phyloP scores from a whole-genome alignment of 257 asterid genomes.

The Rehmannia glutinosa region DNA sequence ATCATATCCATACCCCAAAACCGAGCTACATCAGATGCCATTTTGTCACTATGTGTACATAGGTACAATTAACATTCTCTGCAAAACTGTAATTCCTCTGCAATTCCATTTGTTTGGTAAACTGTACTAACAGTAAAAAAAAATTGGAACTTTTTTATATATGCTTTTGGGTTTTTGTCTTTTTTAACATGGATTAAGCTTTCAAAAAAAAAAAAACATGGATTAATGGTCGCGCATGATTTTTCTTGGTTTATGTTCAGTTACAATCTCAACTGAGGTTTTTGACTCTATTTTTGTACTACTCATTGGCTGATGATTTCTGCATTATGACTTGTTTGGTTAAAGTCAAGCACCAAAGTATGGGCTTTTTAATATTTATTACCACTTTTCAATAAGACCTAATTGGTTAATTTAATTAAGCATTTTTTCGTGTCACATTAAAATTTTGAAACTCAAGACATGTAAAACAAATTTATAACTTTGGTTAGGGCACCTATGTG shows the following conservation, averaged over 20 bases:
- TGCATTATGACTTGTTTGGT: slow-evolving; percentile 33
- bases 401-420: too few relatives aligned
- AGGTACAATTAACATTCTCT: slow-evolving; percentile 35
- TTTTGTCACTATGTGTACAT: too few relatives aligned
- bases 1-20: too few relatives aligned
- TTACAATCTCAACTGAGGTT: slow-evolving; percentile 10
- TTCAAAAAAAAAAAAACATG: too few relatives aligned
- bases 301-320: slow-evolving; percentile 45
- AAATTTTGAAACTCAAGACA: not conserved
- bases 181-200: slow-evolving; percentile 35
- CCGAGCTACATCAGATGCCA: too few relatives aligned
- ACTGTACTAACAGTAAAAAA: not conserved
- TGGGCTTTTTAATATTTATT: slow-evolving; percentile 28
- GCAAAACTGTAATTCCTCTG: slow-evolving; percentile 17
- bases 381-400: not conserved
- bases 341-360: slow-evolving; percentile 38
- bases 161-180: slow-evolving; percentile 23
- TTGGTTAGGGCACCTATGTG: slow-evolving; percentile 19
- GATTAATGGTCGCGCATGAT: slow-evolving; percentile 37
- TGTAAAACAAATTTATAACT: slow-evolving; percentile 16
- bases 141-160: not conserved
- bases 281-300: slow-evolving; percentile 32
- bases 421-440: not conserved
- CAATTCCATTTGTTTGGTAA: slow-evolving; percentile 9
- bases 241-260: slow-evolving; percentile 27